These are phyloP conservation scores for Lachnellula occidentalis DNA, from an alignment of 2,329 filamentous ascomycete species.

Conservation along the genomic window DNA sequence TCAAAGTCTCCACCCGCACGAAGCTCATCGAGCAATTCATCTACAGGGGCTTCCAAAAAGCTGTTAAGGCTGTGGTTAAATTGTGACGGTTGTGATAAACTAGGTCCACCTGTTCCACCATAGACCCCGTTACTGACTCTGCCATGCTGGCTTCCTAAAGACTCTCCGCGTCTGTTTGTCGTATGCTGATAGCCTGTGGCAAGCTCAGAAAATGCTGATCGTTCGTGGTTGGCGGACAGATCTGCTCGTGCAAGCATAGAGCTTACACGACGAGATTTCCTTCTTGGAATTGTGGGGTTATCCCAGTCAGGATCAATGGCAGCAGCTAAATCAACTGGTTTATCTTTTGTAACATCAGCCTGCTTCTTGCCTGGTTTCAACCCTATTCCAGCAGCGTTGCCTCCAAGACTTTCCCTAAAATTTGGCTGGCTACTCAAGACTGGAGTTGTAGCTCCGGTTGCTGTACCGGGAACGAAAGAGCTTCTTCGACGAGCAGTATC, in stretches of 20 bases:
- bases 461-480: slow-evolving; percentile 61
- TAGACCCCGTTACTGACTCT: slow-evolving; percentile 51
- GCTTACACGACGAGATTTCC: slow-evolving; percentile 74
- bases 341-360: slow-evolving; percentile 22
- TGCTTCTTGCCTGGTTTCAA: slow-evolving; percentile 19
- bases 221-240: slow-evolving; percentile 77
- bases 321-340: slow-evolving; percentile 56
- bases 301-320: slow-evolving; percentile 66
- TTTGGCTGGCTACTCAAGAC: slow-evolving; percentile 52
- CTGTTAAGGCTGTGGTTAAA: slow-evolving; percentile 49
- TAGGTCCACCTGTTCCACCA: slow-evolving; percentile 27
- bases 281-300: slow-evolving; percentile 45
- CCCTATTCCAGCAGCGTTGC: slow-evolving; percentile 8
- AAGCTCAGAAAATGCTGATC: slow-evolving; percentile 72
- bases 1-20: slow-evolving; percentile 58
- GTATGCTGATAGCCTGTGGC: slow-evolving; percentile 40
- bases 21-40: slow-evolving; percentile 63
- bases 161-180: slow-evolving; percentile 49
- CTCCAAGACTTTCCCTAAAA: slow-evolving; percentile 72
- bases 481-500: slow-evolving; percentile 46
- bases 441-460: slow-evolving; percentile 73
- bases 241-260: slow-evolving; percentile 85
- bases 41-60: slow-evolving; percentile 62
- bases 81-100: slow-evolving; percentile 20
- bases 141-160: slow-evolving; percentile 62